phyloP scores from a whole-genome alignment of 768 basidiomycete genomes.

The Tulasnella sp. region DNA sequence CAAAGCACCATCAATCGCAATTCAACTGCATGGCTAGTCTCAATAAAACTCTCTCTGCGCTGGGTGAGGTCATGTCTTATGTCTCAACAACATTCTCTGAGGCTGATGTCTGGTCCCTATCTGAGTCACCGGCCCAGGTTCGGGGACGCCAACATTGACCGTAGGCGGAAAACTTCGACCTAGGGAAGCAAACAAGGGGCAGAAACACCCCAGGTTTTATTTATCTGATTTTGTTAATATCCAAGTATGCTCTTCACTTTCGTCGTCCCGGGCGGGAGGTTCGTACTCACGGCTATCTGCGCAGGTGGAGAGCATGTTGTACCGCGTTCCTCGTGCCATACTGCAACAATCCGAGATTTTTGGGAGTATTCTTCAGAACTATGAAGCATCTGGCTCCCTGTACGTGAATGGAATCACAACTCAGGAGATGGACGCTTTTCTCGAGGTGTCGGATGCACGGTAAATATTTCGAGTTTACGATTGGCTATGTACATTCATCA shows the following conservation, averaged over 20 bases:
- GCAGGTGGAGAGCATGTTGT: neutral
- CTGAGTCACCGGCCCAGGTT: no score
- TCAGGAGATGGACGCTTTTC: neutral
- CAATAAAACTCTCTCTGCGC: no score
- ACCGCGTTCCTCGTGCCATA: neutral
- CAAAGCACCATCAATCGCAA: no score
- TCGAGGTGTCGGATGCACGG: neutral
- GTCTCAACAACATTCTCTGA: no score
- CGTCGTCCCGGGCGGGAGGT: neutral
- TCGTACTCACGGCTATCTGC: neutral
- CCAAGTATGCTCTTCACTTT: neutral
- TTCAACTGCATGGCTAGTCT: no score
- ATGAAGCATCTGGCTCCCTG: neutral
- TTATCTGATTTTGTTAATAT: neutral
- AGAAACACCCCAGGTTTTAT: neutral
- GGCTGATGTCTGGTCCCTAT: no score
- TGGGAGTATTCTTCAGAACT: neutral
- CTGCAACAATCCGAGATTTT: neutral
- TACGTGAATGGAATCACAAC: neutral
- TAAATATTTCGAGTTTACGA: neutral
- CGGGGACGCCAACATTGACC: no score
- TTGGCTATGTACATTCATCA: neutral
- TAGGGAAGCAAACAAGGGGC: neutral
- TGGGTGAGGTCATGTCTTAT: no score
- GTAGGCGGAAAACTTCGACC: no score